Base-by-base conservation (phyloP, 805 yeast species). In the Ogataea methylovora region DNA sequence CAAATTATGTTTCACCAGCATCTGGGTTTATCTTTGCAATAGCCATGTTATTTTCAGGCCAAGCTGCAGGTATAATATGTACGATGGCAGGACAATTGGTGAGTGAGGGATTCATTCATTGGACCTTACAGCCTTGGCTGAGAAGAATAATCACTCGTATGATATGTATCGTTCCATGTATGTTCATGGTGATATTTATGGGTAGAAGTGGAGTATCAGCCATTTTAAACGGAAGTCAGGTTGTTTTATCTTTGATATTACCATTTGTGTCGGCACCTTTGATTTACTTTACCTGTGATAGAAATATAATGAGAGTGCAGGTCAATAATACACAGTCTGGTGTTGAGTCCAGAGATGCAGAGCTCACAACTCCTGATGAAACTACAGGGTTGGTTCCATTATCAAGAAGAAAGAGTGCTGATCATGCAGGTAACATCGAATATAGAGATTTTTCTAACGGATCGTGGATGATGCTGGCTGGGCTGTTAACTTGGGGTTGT, bases 71-170 rank as follows among this genome's bases (percentile, higher is more conserved):
- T 32, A 76, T 88, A 28, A 88, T 87, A 2, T 87, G 96, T 54
- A 88, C 97, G 0, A 81, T 88, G 61, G 85, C 94, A 0, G 96
- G 96, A 8, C 94, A 88, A 57, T 78, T 88, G 46, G 95, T 88
- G 2, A 74, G 86, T 45, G 97, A 88, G 54, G 97, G 97, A 1
- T 90, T 84, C 49, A 63, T 88, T 26, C 71, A 78, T 34, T 87
- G 96, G 95, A 75, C 71, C 2, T 44, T 84, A 27, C 69, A 67
- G 40, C 96, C 96, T 4, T 80, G 94, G 84, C 49, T 79, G 32
- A 70, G 96, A 52, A 67, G 96, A 43, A 51, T 88, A 8, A 65
- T 78, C 9, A 88, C 96, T 0, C 70, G 97, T 50, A 59, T 73
- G 6, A 79, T 88, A 28, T 77, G 95, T 1, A 80, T 88, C 23